phyloP scores from a whole-genome alignment of 2,329 filamentous ascomycete genomes.

The Alternaria viburni region DNA sequence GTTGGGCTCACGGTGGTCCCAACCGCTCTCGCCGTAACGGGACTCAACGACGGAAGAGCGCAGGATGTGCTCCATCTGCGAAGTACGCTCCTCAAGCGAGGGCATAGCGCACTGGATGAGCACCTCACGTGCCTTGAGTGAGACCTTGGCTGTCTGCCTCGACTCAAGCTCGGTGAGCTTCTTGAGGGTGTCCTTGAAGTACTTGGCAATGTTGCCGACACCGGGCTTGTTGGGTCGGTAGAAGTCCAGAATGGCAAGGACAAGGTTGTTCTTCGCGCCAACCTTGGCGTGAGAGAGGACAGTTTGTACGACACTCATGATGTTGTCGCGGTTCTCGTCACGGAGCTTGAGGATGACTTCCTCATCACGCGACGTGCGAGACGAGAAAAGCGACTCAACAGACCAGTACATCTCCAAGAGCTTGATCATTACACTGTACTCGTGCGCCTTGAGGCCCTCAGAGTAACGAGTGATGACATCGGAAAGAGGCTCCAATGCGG shows the following conservation, averaged over 20 bases:
- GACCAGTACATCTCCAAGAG: constrained; percentile 83
- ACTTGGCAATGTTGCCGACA: constrained; percentile 84
- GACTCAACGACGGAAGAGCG: constrained; percentile 95
- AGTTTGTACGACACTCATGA: constrained; percentile 80
- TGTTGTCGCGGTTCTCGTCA: constrained; percentile 95
- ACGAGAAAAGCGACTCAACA: constrained; percentile 87
- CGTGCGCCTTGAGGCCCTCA: constrained; percentile 89
- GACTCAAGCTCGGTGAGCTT: constrained; percentile 91
- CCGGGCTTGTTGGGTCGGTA: constrained; percentile 95
- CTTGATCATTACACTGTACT: constrained; percentile 79
- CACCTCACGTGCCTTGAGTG: constrained; percentile 94
- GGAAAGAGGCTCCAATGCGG: constrained; percentile 75
- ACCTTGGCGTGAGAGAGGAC: constrained; percentile 94
- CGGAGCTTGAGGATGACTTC: constrained; percentile 91
- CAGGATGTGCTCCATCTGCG: constrained; percentile 98
- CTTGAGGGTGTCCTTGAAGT: constrained; percentile 81
- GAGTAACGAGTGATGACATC: constrained; percentile 80
- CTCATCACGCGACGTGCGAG: constrained; percentile 84
- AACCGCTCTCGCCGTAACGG: constrained; percentile 95
- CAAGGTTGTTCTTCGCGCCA: constrained; percentile 89
- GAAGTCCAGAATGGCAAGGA: constrained; percentile 89
- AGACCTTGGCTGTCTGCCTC: constrained; percentile 87
- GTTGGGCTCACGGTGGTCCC: constrained; percentile 93
- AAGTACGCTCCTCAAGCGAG: constrained; percentile 90
- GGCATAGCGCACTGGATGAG: constrained; percentile 97